Evolutionary conservation across 2,329 filamentous ascomycete genomes (phyloP).

Genomic region (Cordyceps cicadae): DNA sequence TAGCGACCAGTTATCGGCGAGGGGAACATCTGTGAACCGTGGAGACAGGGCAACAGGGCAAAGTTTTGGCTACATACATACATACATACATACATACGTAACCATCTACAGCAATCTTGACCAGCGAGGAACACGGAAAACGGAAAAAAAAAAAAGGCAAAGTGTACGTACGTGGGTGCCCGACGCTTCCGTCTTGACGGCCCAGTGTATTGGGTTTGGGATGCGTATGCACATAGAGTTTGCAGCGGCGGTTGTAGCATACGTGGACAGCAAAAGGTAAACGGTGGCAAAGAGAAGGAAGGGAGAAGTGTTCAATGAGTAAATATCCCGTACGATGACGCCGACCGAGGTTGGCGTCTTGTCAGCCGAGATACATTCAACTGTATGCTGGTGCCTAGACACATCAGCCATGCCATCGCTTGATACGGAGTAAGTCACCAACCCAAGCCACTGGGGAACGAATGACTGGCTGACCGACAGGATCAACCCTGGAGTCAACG

Average conservation of each 20-base stretch:
- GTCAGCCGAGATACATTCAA: neutral
- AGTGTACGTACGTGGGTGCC: neutral
- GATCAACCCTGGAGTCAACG: neutral
- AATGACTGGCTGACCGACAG: neutral
- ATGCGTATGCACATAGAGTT: neutral
- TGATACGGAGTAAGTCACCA: too few relatives aligned
- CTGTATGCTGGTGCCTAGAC: neutral
- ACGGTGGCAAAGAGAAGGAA: neutral
- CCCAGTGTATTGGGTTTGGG: conserved; percentile 8
- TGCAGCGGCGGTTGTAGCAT: neutral
- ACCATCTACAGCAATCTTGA: neutral
- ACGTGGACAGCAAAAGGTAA: neutral
- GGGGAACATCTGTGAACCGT: too few relatives aligned
- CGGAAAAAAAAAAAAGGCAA: neutral
- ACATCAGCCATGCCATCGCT: too few relatives aligned
- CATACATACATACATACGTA: neutral
- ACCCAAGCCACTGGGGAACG: too few relatives aligned
- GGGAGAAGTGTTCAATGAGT: neutral
- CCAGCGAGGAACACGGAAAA: neutral
- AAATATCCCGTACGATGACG: neutral
- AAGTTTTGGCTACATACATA: neutral
- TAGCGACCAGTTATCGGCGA: too few relatives aligned
- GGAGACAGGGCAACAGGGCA: too few relatives aligned
- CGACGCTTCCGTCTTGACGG: neutral
- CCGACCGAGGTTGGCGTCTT: neutral